Evolutionary conservation across 176 grass and related monocot species (phyloP).

Genomic region (Typha latifolia): DNA sequence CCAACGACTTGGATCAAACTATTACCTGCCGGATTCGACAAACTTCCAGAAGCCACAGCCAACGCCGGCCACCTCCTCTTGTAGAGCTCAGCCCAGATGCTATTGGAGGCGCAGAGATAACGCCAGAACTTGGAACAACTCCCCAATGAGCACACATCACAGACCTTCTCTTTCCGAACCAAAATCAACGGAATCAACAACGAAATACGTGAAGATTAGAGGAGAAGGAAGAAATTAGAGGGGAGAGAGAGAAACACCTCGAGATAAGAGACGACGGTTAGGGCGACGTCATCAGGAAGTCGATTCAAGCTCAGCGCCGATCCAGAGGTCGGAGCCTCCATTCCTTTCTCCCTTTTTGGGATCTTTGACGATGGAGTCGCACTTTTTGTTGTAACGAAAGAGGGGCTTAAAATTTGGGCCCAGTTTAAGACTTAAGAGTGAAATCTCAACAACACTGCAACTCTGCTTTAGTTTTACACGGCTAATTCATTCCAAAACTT

Average conservation of each 20-base stretch:
- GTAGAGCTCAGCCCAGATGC: slow-evolving; percentile 57
- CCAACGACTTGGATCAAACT: background rate
- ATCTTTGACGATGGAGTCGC: too few species aligned
- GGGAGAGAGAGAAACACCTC: slow-evolving; percentile 18
- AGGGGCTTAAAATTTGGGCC: too few species aligned
- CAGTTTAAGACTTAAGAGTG: too few species aligned
- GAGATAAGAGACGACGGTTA: slow-evolving; percentile 36
- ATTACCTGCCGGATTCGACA: background rate
- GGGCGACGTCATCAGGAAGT: slow-evolving; percentile 38
- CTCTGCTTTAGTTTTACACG: too few species aligned
- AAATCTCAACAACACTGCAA: too few species aligned
- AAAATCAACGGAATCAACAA: background rate
- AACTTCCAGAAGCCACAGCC: background rate
- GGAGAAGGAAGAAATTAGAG: slow-evolving; percentile 1
- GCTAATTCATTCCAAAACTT: too few species aligned
- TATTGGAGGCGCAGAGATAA: slow-evolving; percentile 40
- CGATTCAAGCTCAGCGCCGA: slow-evolving; percentile 21
- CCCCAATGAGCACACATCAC: slow-evolving; percentile 53
- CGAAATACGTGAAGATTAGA: background rate
- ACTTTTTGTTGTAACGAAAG: too few species aligned
- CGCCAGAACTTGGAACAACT: slow-evolving; percentile 47
- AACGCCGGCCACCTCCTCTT: slow-evolving; percentile 40
- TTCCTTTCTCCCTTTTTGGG: too few species aligned
- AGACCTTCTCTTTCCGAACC: slow-evolving; percentile 28
- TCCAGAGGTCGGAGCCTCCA: background rate